Percentiles rank a stretch among this genome's conserved stretches.
Evolutionary conservation across 257 asterid genomes (phyloP).

Genomic region (Euphrasia confusa): DNA sequence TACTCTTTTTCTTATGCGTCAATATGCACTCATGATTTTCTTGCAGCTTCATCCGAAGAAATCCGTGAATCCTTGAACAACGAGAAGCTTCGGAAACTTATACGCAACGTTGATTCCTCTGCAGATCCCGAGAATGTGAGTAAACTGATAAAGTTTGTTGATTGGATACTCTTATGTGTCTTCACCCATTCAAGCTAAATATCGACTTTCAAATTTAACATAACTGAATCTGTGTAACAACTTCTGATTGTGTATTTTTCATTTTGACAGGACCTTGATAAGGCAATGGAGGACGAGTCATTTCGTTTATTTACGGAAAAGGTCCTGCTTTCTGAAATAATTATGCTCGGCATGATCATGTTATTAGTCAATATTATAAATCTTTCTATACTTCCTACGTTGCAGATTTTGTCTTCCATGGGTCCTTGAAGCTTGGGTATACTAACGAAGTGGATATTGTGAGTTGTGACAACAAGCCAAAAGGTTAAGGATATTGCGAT

Average conservation of each 20-base stretch:
- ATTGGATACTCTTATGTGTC: neutral
- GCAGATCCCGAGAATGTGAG: conserved; percentile 53
- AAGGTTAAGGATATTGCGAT: neutral
- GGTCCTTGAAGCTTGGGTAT: conserved; percentile 22
- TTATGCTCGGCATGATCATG: conserved; percentile 2
- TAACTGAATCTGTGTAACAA: neutral
- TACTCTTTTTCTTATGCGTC: conserved; percentile 7
- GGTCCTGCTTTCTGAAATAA: conserved; percentile 29
- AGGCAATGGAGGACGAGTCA: conserved; percentile 50
- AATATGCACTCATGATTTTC: conserved; percentile 6
- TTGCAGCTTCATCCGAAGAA: conserved; percentile 61
- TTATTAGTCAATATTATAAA: neutral
- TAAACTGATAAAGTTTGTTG: neutral
- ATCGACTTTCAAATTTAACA: neutral
- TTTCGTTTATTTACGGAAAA: conserved; percentile 52
- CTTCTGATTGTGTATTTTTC: neutral
- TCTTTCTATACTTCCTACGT: neutral
- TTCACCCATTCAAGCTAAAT: neutral
- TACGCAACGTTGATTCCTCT: conserved; percentile 46
- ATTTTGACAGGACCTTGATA: conserved; percentile 43
- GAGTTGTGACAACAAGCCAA: too few relatives aligned
- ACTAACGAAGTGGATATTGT: neutral
- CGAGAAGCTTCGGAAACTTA: conserved; percentile 53
- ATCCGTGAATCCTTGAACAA: conserved; percentile 49
- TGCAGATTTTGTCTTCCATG: conserved; percentile 43